Conservation (phyloP, 2,329 filamentous ascomycete species). For the Neurospora sp. region DNA sequence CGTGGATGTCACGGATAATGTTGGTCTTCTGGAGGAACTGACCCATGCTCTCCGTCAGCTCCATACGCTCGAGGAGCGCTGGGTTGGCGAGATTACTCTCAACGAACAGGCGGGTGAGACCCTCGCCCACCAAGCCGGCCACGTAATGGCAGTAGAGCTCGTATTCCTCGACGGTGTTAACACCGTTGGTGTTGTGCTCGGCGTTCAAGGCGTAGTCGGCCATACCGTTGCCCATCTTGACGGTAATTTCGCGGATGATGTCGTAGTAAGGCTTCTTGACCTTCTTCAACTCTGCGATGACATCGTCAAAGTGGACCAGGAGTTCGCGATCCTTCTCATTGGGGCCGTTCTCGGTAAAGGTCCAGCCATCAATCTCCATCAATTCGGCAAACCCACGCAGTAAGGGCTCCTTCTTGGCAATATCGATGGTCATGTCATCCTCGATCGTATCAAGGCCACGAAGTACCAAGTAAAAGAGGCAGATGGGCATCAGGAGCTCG, state of each 20-base stretch:
- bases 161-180: constrained; percentile 79
- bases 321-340: constrained; percentile 92
- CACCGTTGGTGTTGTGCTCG: constrained; percentile 67
- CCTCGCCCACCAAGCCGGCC: constrained; percentile 95
- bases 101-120: constrained; percentile 82
- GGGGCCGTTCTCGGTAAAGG: constrained; percentile 71
- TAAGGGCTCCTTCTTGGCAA: constrained; percentile 74
- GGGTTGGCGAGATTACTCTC: constrained; percentile 79
- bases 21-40: constrained; percentile 98
- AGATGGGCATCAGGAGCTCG: constrained; percentile 80
- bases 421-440: constrained; percentile 88
- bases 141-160: constrained; percentile 98
- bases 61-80: constrained; percentile 64
- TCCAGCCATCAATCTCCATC: constrained; percentile 82
- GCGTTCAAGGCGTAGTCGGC: constrained; percentile 86
- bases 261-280: constrained; percentile 74
- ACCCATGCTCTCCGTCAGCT: constrained; percentile 90
- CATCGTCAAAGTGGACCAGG: constrained; percentile 81
- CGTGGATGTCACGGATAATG: constrained; percentile 90
- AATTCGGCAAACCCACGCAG: constrained; percentile 72
- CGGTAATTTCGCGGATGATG: constrained; percentile 86
- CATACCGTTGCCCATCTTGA: constrained; percentile 98
- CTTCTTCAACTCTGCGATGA: constrained; percentile 79
- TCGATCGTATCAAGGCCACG: constrained; percentile 96
- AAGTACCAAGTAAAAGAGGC: constrained; percentile 85